Conservation (phyloP, 2,329 filamentous ascomycete genomes). For the Neonectria punicea region DNA sequence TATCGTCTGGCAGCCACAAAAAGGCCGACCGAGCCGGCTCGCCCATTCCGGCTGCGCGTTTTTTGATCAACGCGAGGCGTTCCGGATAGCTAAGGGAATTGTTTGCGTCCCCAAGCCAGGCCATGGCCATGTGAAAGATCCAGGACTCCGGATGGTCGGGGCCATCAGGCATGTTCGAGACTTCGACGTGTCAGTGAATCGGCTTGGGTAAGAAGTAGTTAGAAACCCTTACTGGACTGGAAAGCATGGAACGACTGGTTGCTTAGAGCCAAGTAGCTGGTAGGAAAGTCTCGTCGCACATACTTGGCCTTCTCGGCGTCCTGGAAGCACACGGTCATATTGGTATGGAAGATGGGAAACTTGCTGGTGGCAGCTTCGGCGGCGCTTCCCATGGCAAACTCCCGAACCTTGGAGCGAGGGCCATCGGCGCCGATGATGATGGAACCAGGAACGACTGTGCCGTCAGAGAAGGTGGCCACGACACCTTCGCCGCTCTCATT, state of each 20-base stretch:
- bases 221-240: conserved; percentile 31
- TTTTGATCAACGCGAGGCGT: conserved; percentile 35
- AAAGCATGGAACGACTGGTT: conserved; percentile 37
- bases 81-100: conserved; percentile 31
- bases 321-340: conserved; percentile 38
- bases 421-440: conserved; percentile 36
- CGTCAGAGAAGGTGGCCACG: conserved; percentile 31
- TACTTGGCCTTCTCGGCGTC: conserved; percentile 36
- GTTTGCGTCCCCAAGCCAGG: conserved; percentile 32
- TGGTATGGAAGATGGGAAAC: conserved; percentile 40
- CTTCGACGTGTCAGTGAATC: background rate
- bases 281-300: conserved; percentile 31
- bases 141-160: conserved; percentile 35
- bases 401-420: conserved; percentile 32
- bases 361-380: conserved; percentile 34
- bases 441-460: conserved; percentile 20
- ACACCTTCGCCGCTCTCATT: conserved; percentile 30
- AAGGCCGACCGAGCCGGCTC: conserved; percentile 36
- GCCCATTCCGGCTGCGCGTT: conserved; percentile 30
- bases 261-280: conserved; percentile 37
- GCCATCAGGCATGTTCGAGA: conserved; percentile 38
- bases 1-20: conserved; percentile 36
- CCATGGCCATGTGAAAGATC: conserved; percentile 42
- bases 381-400: conserved; percentile 33
- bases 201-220: too few species aligned